Evolutionary conservation across 2,329 filamentous ascomycete species (phyloP), one percentile per base, ranked within the genome.

Genomic region (Pseudogymnoascus verrucosus): DNA sequence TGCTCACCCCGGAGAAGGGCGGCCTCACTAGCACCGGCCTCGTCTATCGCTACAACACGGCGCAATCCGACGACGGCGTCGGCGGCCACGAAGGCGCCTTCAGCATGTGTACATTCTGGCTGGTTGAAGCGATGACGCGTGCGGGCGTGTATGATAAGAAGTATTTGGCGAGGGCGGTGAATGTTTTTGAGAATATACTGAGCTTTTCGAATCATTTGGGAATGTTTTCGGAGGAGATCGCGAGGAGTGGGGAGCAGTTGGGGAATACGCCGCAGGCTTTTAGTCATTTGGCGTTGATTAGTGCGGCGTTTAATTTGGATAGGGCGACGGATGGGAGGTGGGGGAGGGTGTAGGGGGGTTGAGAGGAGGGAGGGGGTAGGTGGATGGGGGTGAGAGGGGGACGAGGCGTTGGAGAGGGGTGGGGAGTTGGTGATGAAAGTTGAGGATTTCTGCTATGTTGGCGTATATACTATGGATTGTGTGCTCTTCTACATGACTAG

Each of bases 71-170:
- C 63, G 89, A 92, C 70, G 89, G 88, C 31, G 87, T 92, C 7
- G 88, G 88, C 39, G 89, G 89, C 16, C 80, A 82, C 61, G 89
- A 92, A 75, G 89, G 89, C 21, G 88, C 89, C 19, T 92, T 92
- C 72, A 86, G 83, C 70, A 91, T 92, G 88, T 91, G 89, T 71
- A 92, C 89, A 0, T 92, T 92, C 73, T 92, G 89, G 89, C 83
- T 91, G 0, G 88, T 92, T 11, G 89, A 92, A 75, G 88, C 89
- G 23, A 81, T 92, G 76, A 90, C 88, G 31, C 81, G 89, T 34
- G 88, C 88, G 67, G 77, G 82, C 68, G 77, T 80, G 59, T 88
- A 89, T 72, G 85, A 89, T 67, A 78, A 78, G n/a, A 86, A 83
- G 67, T 89, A 89, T 68, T 76, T 87, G 19, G 73, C 78, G 11